A percentile compares a stretch with the other conserved stretches of the same genome.
phyloP scores from a whole-genome alignment of 805 yeast species.

The Wickerhamiella azymoides region DNA sequence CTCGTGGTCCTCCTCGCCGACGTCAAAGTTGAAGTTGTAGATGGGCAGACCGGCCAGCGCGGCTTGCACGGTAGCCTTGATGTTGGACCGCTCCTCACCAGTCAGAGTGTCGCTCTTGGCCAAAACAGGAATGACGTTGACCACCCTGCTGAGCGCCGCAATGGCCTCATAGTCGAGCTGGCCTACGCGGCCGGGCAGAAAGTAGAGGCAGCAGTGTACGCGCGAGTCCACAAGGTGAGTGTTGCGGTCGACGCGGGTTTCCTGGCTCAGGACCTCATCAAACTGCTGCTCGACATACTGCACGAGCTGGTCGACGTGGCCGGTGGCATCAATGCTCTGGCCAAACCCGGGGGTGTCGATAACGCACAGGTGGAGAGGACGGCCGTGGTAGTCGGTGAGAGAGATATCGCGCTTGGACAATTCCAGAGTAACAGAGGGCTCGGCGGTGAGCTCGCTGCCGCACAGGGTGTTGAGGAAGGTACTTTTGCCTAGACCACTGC shows the following conservation, averaged over 20 bases:
- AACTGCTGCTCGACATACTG: conserved; percentile 54
- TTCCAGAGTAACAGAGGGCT: not conserved
- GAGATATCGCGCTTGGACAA: conserved; percentile 20
- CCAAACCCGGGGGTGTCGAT: conserved; percentile 71
- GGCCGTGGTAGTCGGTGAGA: conserved; percentile 42
- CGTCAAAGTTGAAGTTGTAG: conserved; percentile 61
- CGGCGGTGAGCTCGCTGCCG: conserved; percentile 21
- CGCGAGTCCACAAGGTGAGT: conserved; percentile 65
- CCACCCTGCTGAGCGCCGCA: conserved; percentile 52
- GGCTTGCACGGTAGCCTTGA: conserved; percentile 40
- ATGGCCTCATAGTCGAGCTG: conserved; percentile 65
- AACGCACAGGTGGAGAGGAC: conserved; percentile 40
- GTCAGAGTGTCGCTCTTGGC: conserved; percentile 73
- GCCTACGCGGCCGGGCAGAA: conserved; percentile 45
- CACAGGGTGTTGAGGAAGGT: conserved; percentile 62
- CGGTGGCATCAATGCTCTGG: conserved; percentile 50
- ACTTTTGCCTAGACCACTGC: conserved; percentile 60
- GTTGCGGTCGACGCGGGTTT: conserved; percentile 72
- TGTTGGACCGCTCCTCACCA: conserved; percentile 37
- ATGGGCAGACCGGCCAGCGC: conserved; percentile 40
- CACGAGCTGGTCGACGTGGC: conserved; percentile 33
- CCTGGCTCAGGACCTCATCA: conserved; percentile 62
- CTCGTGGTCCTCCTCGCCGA: conserved; percentile 37
- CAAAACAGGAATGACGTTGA: conserved; percentile 72
- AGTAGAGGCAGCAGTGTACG: conserved; percentile 70